Percentiles rank a stretch among this genome's conserved stretches.
These are phyloP conservation scores for Fragilaria crotonensis DNA, from an alignment of 108 stramenopile genomes.

Conservation along the genomic window DNA sequence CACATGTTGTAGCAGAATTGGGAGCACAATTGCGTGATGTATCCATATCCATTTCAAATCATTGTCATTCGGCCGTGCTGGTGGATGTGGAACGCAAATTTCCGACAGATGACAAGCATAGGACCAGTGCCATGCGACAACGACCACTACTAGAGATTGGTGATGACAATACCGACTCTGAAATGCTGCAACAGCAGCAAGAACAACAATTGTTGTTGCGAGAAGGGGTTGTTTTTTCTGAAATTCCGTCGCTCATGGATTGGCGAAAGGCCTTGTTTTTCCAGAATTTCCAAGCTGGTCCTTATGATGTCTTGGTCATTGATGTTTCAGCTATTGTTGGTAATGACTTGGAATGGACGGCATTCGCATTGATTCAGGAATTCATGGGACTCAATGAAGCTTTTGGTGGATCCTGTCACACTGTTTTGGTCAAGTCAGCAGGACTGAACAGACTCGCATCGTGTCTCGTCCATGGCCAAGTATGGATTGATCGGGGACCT, in stretches of 20 bases:
- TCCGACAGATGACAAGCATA: slow-evolving; percentile 18
- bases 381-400: slow-evolving; percentile 24
- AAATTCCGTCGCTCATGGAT: slow-evolving; percentile 19
- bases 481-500: slow-evolving; percentile 3
- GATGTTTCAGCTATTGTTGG: slow-evolving; percentile 41
- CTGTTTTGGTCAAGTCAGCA: slow-evolving; percentile 28
- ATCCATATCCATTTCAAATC: slow-evolving; percentile 22
- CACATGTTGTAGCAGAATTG: slow-evolving; percentile 37
- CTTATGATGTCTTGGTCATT: slow-evolving; percentile 33
- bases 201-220: slow-evolving; percentile 12
- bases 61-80: slow-evolving; percentile 6
- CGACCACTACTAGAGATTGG: no score
- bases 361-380: slow-evolving; percentile 29
- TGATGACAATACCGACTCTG: no score
- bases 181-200: no score
- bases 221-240: slow-evolving; percentile 26
- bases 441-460: slow-evolving; percentile 23
- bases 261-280: slow-evolving; percentile 34
- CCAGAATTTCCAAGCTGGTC: background rate
- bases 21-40: slow-evolving; percentile 39
- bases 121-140: slow-evolving; percentile 37
- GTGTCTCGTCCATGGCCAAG: slow-evolving; percentile 17
- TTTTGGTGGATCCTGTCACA: slow-evolving; percentile 6
- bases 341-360: slow-evolving; percentile 40
- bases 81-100: slow-evolving; percentile 42